Evolutionary conservation across 2,329 filamentous ascomycete species (phyloP).

Genomic region (Aureobasidium lini): DNA sequence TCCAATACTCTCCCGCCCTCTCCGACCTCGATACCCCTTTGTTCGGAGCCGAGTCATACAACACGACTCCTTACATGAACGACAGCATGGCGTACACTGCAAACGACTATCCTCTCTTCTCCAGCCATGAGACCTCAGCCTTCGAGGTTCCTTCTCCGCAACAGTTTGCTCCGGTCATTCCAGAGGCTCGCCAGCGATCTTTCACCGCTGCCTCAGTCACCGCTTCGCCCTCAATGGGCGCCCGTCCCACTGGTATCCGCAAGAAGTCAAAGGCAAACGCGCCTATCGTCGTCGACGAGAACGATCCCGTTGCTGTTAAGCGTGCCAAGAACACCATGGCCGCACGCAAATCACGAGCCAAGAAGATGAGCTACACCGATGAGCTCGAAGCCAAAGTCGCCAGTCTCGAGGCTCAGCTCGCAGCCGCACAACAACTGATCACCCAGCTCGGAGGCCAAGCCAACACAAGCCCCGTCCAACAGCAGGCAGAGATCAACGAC

Average conservation of each 20-base stretch:
- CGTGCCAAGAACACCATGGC: conserved; percentile 89
- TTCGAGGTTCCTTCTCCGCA: conserved; percentile 17
- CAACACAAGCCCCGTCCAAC: conserved; percentile 14
- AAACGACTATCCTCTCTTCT: not conserved
- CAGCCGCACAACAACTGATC: conserved; percentile 6
- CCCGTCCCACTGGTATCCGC: conserved; percentile 65
- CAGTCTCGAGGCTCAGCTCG: conserved; percentile 36
- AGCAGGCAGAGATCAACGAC: not conserved
- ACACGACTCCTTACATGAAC: not conserved
- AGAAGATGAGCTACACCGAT: conserved; percentile 71
- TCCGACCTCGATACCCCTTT: conserved; percentile 64
- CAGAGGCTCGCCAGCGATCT: conserved; percentile 29
- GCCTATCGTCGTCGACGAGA: conserved; percentile 67
- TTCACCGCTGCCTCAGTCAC: conserved; percentile 23
- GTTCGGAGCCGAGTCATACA: not conserved
- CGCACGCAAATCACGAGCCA: conserved; percentile 83
- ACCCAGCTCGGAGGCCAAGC: conserved; percentile 22
- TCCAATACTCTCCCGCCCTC: conserved; percentile 46
- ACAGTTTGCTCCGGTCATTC: conserved; percentile 32
- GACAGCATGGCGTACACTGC: not conserved
- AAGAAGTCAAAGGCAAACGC: conserved; percentile 72
- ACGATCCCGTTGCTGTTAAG: conserved; percentile 76
- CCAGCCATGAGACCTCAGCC: not conserved
- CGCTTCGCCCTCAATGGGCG: conserved; percentile 37
- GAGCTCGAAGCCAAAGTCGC: conserved; percentile 65